Conservation (phyloP, 805 yeast genomes). For the Scheffersomyces lignosus region DNA sequence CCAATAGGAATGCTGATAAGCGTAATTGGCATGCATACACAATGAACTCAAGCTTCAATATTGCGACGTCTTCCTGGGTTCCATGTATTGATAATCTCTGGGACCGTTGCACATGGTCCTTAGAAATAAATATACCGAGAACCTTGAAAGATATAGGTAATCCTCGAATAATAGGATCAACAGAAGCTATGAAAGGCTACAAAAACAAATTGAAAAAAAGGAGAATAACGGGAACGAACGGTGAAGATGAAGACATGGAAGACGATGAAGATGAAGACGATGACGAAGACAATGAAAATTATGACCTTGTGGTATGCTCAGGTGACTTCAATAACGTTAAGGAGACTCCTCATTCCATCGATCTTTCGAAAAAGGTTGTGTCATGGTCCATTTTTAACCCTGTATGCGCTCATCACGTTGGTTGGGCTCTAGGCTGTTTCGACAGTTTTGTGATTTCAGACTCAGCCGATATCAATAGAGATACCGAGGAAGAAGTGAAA, state of each 20-base stretch:
- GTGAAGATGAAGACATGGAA: conserved; percentile 11
- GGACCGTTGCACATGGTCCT: conserved; percentile 90
- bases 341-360: conserved; percentile 75
- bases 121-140: conserved; percentile 82
- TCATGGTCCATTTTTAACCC: conserved; percentile 78
- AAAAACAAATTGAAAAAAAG: conserved; percentile 8
- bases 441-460: conserved; percentile 58
- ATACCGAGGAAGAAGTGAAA: conserved; percentile 32
- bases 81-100: conserved; percentile 91
- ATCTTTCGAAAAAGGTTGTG: conserved; percentile 70
- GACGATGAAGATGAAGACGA: conserved; percentile 43
- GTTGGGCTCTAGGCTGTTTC: conserved; percentile 93
- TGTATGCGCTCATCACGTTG: conserved; percentile 89
- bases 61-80: conserved; percentile 94
- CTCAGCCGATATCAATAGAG: conserved; percentile 23
- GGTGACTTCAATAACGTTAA: conserved; percentile 67
- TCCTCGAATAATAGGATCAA: conserved; percentile 42
- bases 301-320: conserved; percentile 64
- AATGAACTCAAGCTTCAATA: conserved; percentile 69
- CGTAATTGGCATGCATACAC: conserved; percentile 85
- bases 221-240: conserved; percentile 4
- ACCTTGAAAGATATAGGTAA: conserved; percentile 70
- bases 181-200: conserved; percentile 14
- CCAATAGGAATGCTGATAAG: conserved; percentile 51
- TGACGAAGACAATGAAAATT: conserved; percentile 46